A percentile compares a stretch with the other conserved stretches of the same genome.
phyloP scores from a whole-genome alignment of 2,329 filamentous ascomycete genomes.

The Exophiala oligosperma region DNA sequence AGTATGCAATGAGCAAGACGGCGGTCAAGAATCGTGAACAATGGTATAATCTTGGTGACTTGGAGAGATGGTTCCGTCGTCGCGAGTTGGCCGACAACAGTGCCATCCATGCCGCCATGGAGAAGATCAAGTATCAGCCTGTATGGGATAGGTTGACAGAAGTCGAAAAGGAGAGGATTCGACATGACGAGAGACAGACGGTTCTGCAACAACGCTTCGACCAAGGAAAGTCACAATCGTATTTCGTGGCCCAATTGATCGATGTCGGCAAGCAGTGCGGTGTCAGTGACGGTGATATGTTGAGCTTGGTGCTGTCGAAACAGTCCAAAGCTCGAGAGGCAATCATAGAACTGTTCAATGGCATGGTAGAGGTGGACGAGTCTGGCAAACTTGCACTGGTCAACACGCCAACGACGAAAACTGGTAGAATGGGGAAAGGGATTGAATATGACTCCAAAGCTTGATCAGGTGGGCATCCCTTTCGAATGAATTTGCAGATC shows the following conservation, averaged over 20 bases:
- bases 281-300: neutral
- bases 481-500: too few species aligned
- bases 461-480: too few species aligned
- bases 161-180: neutral
- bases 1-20: neutral
- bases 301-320: neutral
- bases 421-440: too few species aligned
- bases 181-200: neutral
- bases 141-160: neutral
- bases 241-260: neutral
- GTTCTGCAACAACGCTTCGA: neutral
- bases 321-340: neutral
- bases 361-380: neutral
- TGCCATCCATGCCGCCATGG: neutral
- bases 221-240: neutral
- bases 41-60: neutral
- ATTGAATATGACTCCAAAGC: too few species aligned
- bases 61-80: neutral
- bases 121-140: neutral
- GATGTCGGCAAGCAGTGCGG: neutral
- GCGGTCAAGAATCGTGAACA: neutral
- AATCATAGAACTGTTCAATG: neutral
- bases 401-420: neutral
- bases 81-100: neutral
- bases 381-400: neutral